Percentiles rank a stretch among this genome's conserved stretches.
Conservation (phyloP, 2,329 filamentous ascomycete genomes). For the Sclerotinia sclerotiorum region DNA sequence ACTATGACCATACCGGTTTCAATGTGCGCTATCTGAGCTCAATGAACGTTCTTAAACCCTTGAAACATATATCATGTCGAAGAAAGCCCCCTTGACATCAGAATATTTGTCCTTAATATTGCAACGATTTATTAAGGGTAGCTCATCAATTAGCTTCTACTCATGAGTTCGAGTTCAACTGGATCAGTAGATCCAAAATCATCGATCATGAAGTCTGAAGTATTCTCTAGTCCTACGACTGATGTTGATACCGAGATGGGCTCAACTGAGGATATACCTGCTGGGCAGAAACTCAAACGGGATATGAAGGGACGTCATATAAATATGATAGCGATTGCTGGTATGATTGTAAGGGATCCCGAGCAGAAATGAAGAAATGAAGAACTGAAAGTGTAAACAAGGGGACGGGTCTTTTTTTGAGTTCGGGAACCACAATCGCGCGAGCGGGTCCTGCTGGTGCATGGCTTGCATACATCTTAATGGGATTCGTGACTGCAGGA, state of each 20-base stretch:
- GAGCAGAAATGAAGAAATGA: slow-evolving; percentile 37
- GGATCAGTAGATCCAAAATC: neutral
- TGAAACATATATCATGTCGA: slow-evolving; percentile 9
- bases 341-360: slow-evolving; percentile 55
- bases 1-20: neutral
- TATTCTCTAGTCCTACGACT: neutral
- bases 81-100: neutral
- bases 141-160: neutral
- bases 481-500: slow-evolving; percentile 50
- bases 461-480: slow-evolving; percentile 45
- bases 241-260: slow-evolving; percentile 7
- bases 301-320: slow-evolving; percentile 49
- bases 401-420: slow-evolving; percentile 55
- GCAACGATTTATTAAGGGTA: neutral
- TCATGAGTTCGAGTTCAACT: slow-evolving; percentile 3
- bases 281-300: slow-evolving; percentile 44
- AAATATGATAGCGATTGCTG: slow-evolving; percentile 47
- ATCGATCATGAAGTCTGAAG: slow-evolving; percentile 12
- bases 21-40: neutral
- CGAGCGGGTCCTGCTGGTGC: slow-evolving; percentile 50
- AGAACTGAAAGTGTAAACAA: neutral
- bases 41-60: neutral
- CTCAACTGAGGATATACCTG: slow-evolving; percentile 16
- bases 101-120: too few relatives aligned
- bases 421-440: slow-evolving; percentile 48